Percentiles rank a stretch among this genome's conserved stretches.
phyloP scores from a whole-genome alignment of 768 basidiomycete genomes.

The Leucogyrophana mollusca region DNA sequence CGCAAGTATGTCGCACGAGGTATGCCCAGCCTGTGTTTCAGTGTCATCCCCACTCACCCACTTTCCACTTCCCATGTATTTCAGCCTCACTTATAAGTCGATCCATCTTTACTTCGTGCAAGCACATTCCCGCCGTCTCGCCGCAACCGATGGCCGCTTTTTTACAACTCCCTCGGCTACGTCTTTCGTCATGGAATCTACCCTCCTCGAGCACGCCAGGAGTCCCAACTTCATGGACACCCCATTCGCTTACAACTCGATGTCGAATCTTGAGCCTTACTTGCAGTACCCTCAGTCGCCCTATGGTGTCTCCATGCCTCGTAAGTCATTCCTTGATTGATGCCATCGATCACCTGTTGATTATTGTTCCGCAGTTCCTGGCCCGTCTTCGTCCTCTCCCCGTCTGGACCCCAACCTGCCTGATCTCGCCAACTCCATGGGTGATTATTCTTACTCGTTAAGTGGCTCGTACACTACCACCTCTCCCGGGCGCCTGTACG shows the following conservation, averaged over 20 bases:
- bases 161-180: conserved; percentile 9
- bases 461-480: conserved; percentile 52
- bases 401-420: conserved; percentile 63
- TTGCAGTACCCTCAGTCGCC: conserved; percentile 69
- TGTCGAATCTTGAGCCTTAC: conserved; percentile 50
- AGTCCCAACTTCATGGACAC: conserved; percentile 50
- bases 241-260: conserved; percentile 45
- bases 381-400: conserved; percentile 50
- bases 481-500: conserved; percentile 60
- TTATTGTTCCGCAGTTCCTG: conserved; percentile 47
- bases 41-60: too few species aligned
- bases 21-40: too few species aligned
- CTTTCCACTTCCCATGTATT: conserved; percentile 28
- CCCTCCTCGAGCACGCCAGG: conserved; percentile 50
- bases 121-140: conserved; percentile 29
- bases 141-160: conserved; percentile 7
- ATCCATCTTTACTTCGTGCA: conserved; percentile 42
- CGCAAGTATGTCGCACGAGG: too few species aligned
- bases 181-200: conserved; percentile 42
- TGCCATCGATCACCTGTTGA: conserved; percentile 7
- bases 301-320: conserved; percentile 60
- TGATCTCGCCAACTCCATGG: conserved; percentile 53
- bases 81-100: conserved; percentile 30
- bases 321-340: conserved; percentile 41
- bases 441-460: conserved; percentile 59